These are phyloP conservation scores for Ustilago xerochloae DNA, from an alignment of 1,284 basidiomycete genomes.

Conservation along the genomic window DNA sequence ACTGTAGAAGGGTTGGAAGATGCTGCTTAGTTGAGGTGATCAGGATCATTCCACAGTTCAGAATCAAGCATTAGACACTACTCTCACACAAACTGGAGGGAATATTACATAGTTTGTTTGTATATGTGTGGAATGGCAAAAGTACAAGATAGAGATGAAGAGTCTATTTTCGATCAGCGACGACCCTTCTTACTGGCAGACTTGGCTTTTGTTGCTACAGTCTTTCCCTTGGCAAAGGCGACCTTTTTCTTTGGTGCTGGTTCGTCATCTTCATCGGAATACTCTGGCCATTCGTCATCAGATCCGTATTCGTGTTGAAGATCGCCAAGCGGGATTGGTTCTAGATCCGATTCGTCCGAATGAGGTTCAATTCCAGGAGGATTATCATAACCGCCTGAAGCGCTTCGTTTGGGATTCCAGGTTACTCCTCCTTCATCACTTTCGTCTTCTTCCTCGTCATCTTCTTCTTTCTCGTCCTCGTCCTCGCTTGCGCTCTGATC, in stretches of 20 bases:
- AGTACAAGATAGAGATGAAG: not conserved
- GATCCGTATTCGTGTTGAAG: conserved; percentile 45
- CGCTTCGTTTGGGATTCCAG: conserved; percentile 27
- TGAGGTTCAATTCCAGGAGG: conserved; percentile 30
- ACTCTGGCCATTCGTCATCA: conserved; percentile 42
- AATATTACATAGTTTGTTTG: too few species aligned
- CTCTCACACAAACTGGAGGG: not conserved
- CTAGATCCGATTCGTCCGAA: conserved; percentile 55
- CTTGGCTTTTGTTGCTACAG: conserved; percentile 2
- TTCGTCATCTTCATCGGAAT: conserved; percentile 22
- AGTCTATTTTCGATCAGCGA: conserved; percentile 6
- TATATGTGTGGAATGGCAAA: too few species aligned
- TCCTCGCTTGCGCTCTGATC: conserved; percentile 23
- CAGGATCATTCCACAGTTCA: too few species aligned
- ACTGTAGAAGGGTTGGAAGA: conserved; percentile 62
- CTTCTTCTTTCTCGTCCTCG: conserved; percentile 23
- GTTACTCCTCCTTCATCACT: conserved; percentile 24
- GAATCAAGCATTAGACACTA: too few species aligned
- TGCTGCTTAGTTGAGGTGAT: conserved; percentile 7
- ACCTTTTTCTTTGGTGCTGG: conserved; percentile 13
- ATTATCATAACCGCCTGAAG: conserved; percentile 21
- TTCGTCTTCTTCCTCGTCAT: conserved; percentile 53
- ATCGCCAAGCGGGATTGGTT: conserved; percentile 55
- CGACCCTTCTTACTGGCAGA: conserved; percentile 11
- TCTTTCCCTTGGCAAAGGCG: not conserved